phyloP scores from a whole-genome alignment of 164 flowering plant species.

The Amborella trichopoda region DNA sequence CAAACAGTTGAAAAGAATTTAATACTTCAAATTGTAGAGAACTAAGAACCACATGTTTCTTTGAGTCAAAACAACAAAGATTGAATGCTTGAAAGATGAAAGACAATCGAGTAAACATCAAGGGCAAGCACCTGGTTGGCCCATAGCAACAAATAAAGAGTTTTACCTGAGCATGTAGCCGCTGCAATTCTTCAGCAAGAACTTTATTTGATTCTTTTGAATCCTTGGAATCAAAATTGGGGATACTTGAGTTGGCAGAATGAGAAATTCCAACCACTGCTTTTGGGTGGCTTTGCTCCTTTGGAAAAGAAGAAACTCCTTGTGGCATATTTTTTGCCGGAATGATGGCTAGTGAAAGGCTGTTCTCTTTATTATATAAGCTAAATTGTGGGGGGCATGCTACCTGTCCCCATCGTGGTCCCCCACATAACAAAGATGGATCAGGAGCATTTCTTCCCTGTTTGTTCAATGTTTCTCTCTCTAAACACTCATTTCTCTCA shows the following conservation, averaged over 20 bases:
- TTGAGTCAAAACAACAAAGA: too few species aligned
- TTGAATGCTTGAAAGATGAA: too few species aligned
- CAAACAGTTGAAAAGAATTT: too few species aligned
- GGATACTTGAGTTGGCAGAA: not conserved
- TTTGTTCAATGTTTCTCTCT: conserved; percentile 7
- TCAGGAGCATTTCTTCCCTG: conserved; percentile 10
- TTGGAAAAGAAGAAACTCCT: too few species aligned
- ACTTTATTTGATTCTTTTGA: conserved; percentile 18
- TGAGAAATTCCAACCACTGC: not conserved
- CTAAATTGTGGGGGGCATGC: conserved; percentile 27
- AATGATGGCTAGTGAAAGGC: too few species aligned
- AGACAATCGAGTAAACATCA: too few species aligned
- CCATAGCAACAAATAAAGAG: too few species aligned
- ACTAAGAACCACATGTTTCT: too few species aligned
- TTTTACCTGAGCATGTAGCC: conserved; percentile 39
- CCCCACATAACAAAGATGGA: conserved; percentile 13
- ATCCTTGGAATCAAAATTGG: not conserved
- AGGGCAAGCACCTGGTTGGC: not conserved
- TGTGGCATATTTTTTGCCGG: too few species aligned
- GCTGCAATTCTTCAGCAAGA: conserved; percentile 33
- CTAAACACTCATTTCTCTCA: conserved; percentile 12
- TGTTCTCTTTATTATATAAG: conserved; percentile 6
- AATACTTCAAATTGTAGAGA: too few species aligned
- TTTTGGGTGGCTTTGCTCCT: too few species aligned
- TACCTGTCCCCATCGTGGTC: conserved; percentile 50